Base-by-base conservation (phyloP, 139 green algal species). In the Tetraselmis chui region DNA sequence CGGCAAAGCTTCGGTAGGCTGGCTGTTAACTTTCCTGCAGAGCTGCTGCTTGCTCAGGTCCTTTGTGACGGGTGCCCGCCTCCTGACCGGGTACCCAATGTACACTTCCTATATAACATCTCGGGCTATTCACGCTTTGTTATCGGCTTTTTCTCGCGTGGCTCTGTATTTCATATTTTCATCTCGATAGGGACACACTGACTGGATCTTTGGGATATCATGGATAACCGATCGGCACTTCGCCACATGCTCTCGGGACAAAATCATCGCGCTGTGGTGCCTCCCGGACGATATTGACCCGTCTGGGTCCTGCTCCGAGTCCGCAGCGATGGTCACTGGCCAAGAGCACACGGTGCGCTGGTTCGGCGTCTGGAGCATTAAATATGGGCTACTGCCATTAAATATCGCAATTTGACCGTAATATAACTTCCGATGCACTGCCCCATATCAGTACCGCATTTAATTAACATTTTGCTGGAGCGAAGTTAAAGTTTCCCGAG, bases 121-220 rank as follows among this genome's bases (percentile, higher is more conserved):
- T 31, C 26, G 31, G 32, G 80, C 45, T 59, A 77, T 30, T 77
- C 91, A 2, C 29, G n/a, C n/a, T n/a, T n/a, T n/a, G n/a, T n/a
- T n/a, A n/a, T n/a, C n/a, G n/a, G n/a, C n/a, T n/a, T n/a, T n/a
- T n/a, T n/a, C n/a, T n/a, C n/a, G n/a, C n/a, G n/a, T n/a, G n/a
- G n/a, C n/a, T n/a, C n/a, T n/a, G n/a, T n/a, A n/a, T n/a, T n/a
- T n/a, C n/a, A n/a, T n/a, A n/a, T n/a, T n/a, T n/a, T n/a, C n/a
- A n/a, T n/a, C n/a, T n/a, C n/a, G n/a, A n/a, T n/a, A 81, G 84
- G 92, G 89, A 1, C 92, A 95, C 81, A 28, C 59, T 32, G 92
- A 95, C 83, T 95, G 92, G 92, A 75, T 95, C 29, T 95, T 95
- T 90, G 92, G 88, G 18, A 11, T 86, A 0, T 83, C 86, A 0